Base-by-base conservation (phyloP, 192 early-diverging fungal species). In the Chytriomyces sp. region DNA sequence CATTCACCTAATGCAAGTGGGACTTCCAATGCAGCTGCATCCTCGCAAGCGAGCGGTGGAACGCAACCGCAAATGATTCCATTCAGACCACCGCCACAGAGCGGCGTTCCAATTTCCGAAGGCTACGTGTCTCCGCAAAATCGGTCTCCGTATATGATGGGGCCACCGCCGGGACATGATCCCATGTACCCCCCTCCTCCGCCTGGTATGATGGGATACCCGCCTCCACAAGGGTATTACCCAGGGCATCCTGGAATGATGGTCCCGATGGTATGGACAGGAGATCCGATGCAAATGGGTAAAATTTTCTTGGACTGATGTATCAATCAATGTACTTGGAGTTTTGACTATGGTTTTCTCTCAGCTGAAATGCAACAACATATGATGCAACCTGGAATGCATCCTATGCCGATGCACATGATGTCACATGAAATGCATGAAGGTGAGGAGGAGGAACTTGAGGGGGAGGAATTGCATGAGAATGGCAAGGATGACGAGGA, bases 261-360 rank as follows among this genome's bases (percentile, higher is more conserved):
- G 61, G 24, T 62, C 7, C 63, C 62, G 24, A 75, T 75, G 64
- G 64, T 23, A 2, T 64, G 63, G 61, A 8, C 73, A 11, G 64
- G 20, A 50, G 73, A 73, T 73, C 71, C 73, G 35, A 75, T 75
- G 73, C 73, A 75, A 20, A 64, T 75, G 73, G 73, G 73, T 75
- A 43, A 28, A 61, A 47, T 61, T 45, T 63, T 66, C 11, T 63
- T 10, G 61, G 6, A 24, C 66, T 20, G 53, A 6, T 50, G 44
- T 13, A 45, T 47, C 7, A 47, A 48, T 16, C 4, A 5, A 18
- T 50, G n/a, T 20, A 35, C 35, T 35, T 4, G 35, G 35, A 35
- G 10, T 28, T 9, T 8, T 11, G 50, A 28, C 10, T 16, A 64
- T 5, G 0, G 16, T 73, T n/a, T 59, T 50, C 6, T 60, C 8